Conservation (phyloP, 306 rosid genomes). For the Alnus rubra region DNA sequence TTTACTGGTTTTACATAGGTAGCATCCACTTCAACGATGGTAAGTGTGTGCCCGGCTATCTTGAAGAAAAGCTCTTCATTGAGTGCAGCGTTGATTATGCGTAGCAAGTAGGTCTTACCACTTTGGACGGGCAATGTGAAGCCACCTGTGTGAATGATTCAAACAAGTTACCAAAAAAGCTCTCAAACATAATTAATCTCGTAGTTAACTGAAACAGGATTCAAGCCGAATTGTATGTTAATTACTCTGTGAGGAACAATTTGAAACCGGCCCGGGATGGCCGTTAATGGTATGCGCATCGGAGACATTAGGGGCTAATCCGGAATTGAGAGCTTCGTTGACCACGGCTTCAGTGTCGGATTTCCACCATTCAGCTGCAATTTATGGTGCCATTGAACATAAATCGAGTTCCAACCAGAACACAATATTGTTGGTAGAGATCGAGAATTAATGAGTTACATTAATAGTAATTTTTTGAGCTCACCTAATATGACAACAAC, state of each 20-base stretch:
- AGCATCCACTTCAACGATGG: slow-evolving; percentile 84
- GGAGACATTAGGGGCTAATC: slow-evolving; percentile 85
- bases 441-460: too few relatives aligned
- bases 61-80: slow-evolving; percentile 94
- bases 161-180: neutral
- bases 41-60: slow-evolving; percentile 77
- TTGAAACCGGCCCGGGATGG: slow-evolving; percentile 62
- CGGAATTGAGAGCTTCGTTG: slow-evolving; percentile 81
- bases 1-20: slow-evolving; percentile 72
- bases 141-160: slow-evolving; percentile 40
- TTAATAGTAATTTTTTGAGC: too few relatives aligned
- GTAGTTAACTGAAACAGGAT: too few relatives aligned
- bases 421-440: too few relatives aligned
- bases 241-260: slow-evolving; percentile 64
- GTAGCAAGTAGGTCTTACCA: slow-evolving; percentile 65
- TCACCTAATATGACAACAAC: slow-evolving; percentile 67
- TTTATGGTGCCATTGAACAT: neutral
- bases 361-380: slow-evolving; percentile 95
- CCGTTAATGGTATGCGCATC: slow-evolving; percentile 94
- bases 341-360: slow-evolving; percentile 83
- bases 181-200: neutral
- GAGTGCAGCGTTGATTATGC: slow-evolving; percentile 96
- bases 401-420: too few relatives aligned
- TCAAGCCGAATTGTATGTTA: neutral
- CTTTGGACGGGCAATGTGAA: slow-evolving; percentile 54